Evolutionary conservation across 768 basidiomycete genomes (phyloP).

Genomic region (Mycena vitilis): DNA sequence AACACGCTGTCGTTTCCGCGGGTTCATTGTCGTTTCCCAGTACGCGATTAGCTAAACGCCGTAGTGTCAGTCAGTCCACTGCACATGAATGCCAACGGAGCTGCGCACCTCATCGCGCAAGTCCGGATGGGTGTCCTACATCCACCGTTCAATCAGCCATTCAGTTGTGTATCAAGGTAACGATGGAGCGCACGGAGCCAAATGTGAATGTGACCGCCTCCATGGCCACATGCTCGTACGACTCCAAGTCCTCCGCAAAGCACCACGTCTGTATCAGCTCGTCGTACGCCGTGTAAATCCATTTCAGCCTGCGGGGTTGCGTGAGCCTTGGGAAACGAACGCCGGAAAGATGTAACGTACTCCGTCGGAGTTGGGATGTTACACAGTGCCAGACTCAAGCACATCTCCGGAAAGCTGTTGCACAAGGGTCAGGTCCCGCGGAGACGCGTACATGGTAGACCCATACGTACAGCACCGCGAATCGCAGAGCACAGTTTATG

Average conservation of each 20-base stretch:
- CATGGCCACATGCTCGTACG: conserved; percentile 72
- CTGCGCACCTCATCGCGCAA: conserved; percentile 71
- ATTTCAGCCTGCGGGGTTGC: conserved; percentile 58
- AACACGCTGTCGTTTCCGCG: conserved; percentile 61
- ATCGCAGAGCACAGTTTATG: conserved; percentile 68
- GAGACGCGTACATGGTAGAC: conserved; percentile 22
- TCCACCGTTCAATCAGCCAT: conserved; percentile 13
- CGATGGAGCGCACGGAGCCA: conserved; percentile 58
- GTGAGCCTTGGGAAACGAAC: too few relatives aligned
- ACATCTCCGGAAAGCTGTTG: conserved; percentile 77
- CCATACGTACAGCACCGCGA: conserved; percentile 65
- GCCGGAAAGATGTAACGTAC: conserved; percentile 52
- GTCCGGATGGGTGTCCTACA: conserved; percentile 64
- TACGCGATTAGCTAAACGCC: conserved; percentile 68
- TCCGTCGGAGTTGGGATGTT: conserved; percentile 76
- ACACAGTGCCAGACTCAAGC: conserved; percentile 73
- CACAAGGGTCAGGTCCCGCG: neutral
- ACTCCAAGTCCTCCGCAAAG: conserved; percentile 72
- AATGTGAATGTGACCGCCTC: conserved; percentile 68
- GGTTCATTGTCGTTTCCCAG: conserved; percentile 71
- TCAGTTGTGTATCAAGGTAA: conserved; percentile 10
- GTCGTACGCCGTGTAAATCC: conserved; percentile 70
- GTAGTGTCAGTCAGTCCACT: neutral
- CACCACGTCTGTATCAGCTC: conserved; percentile 74
- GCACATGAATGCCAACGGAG: neutral